Percentiles rank a stretch among this genome's conserved stretches.
Conservation (phyloP, 148 eudicot species). For the Fagopyrum tataricum region DNA sequence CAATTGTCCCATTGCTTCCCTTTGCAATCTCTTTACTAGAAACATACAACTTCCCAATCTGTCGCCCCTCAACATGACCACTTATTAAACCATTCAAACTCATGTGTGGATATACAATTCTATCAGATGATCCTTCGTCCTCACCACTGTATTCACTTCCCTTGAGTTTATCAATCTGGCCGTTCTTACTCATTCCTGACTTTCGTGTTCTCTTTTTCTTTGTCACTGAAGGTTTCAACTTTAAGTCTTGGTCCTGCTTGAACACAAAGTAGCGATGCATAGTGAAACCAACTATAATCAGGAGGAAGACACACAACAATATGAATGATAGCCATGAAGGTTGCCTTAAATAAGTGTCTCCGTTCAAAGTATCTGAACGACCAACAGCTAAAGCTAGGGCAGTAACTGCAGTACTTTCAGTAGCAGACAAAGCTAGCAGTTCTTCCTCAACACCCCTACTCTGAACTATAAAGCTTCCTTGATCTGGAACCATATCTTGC, state of each 20-base stretch:
- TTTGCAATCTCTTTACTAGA: slow-evolving; percentile 70
- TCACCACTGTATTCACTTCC: slow-evolving; percentile 28
- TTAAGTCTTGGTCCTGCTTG: slow-evolving; percentile 17
- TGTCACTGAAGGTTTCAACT: slow-evolving; percentile 28
- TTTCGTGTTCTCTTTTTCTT: slow-evolving; percentile 16
- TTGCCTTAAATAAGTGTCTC: neutral
- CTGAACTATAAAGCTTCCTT: neutral
- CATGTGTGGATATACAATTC: slow-evolving; percentile 14
- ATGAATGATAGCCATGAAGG: neutral
- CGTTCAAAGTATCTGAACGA: neutral
- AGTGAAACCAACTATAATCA: slow-evolving; percentile 25
- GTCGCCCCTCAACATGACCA: slow-evolving; percentile 37
- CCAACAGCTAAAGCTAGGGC: slow-evolving; percentile 1
- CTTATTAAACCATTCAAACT: slow-evolving; percentile 34
- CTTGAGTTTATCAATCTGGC: neutral
- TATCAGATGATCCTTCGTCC: slow-evolving; percentile 16
- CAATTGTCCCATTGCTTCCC: slow-evolving; percentile 95
- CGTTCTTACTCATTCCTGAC: neutral
- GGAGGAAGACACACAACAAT: neutral
- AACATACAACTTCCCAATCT: slow-evolving; percentile 60
- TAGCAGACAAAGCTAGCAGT: neutral
- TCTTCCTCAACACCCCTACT: neutral
- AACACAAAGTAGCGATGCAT: neutral
- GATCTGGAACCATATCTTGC: neutral
- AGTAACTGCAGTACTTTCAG: slow-evolving; percentile 9